Base-by-base conservation (phyloP, 768 basidiomycete genomes). In the Suillus bovinus region DNA sequence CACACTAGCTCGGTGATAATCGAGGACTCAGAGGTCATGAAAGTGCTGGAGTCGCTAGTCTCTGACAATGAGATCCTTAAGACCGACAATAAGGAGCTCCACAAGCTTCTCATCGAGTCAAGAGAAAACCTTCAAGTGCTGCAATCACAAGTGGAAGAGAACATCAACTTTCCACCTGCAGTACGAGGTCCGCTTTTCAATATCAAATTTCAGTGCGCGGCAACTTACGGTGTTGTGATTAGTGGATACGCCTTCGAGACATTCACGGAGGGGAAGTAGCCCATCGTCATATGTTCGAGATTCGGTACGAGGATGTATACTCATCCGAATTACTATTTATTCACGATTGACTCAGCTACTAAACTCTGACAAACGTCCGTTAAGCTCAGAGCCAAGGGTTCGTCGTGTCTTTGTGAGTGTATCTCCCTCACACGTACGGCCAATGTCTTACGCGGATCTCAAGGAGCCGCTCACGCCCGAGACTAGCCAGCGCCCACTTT, bases 61-160 rank as follows among this genome's bases (percentile, higher is more conserved):
- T 85, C 87, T 38, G 91, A 93, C 68, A 96, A 94, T 68, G 91
- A 95, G 66, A 81, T 81, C 29, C 76, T 96, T 58, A 92, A 91
- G 73, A 86, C 85, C 22, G 93, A 94, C 68, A 93, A 91, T 62
- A 81, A 84, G 8, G 93, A 96, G 69, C 75, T 96, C 54, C 89
- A 91, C 62, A 83, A 82, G 53, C 74, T 94, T 10, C 78, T 98
- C 8, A 75, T 83, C 2, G 90, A 93, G 56, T 82, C 90, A 1
- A 83, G 93, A 31, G 93, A 96, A 69, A 91, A 95, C 64, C 72
- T 88, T 5, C 84, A 87, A 60, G 71, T 76, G 1, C 70, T 93
- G 49, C 87, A 88, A 58, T 87, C 87, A 66, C 93, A 96, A 72
- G 74, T 88, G 1, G 93, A 89, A 61, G 92, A 95, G 69, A 82